Evolutionary conservation across 1,284 basidiomycete species (phyloP), one percentile per base, ranked within the genome.

Genomic region (Microbotryum scabiosae): DNA sequence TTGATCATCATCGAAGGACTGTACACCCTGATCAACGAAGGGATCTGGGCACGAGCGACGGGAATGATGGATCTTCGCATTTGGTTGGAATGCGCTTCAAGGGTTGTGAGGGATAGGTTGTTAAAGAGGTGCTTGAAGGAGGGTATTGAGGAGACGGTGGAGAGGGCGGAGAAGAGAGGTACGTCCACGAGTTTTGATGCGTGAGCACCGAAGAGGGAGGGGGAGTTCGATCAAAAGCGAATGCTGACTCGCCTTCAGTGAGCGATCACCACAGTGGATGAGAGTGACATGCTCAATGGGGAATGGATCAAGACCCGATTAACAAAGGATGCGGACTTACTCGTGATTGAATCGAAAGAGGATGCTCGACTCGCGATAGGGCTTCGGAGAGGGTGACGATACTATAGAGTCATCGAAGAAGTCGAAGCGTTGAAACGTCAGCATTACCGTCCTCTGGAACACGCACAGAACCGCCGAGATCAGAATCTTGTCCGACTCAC

Each of bases 1-100:
- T 80, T 94, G 56, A 80, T 94, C 57, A 74, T 93, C 60, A 81
- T 93, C 62, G 89, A 94, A 75, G 90, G 91, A 0, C 76, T 94
- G 10, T 92, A 94, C 74, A 82, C 84, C 6, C 82, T 89, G 62
- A 80, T 91, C 23, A 79, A 84, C 43, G 77, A 83, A 21, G 77
- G 81, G 0, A 85, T 86, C 0, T 97, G 93, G 93, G 73, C 72
- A 1, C 79, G 81, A 20, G 87, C 85, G 1, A 83, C 84, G 0
- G 74, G 76, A 26, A 71, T 82, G 65, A 79, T 93, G 61, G 87
- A 97, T 71, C 84, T 89, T 71, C 79, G 88, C 18, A 86, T 90
- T 80, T 86, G 85, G 75, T 76, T 96, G 25, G 78, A 85, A 14
- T 77, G 88, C 8, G 82, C 85, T 32, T 71, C 79, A 7, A 77